These are phyloP conservation scores for Dinochytrium kinnereticum DNA, from an alignment of 371 early-diverging fungal species.

Conservation along the genomic window DNA sequence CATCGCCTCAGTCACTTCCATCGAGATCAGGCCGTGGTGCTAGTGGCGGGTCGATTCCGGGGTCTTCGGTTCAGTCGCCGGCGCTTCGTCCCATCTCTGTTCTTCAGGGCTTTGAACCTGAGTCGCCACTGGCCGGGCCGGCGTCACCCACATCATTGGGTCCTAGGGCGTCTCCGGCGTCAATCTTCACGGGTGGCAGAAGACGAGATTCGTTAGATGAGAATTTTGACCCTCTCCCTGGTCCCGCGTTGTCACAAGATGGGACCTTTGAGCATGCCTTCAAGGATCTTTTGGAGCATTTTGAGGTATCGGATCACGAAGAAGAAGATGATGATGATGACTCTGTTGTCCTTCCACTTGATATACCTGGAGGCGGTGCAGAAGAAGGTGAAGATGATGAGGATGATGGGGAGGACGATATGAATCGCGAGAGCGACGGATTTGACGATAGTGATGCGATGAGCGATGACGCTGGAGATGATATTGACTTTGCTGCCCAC, in stretches of 20 bases:
- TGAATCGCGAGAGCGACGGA: background rate
- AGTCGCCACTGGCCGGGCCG: too few relatives aligned
- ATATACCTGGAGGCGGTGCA: conserved; percentile 7
- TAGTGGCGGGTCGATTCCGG: background rate
- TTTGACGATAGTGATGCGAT: background rate
- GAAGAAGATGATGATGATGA: conserved; percentile 7
- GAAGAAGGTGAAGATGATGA: conserved; percentile 9
- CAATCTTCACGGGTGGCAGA: background rate
- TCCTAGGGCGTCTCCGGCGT: background rate
- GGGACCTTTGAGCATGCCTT: too few relatives aligned
- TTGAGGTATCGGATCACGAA: too few relatives aligned
- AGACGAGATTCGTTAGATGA: background rate
- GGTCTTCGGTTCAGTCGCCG: too few relatives aligned
- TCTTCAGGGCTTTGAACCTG: too few relatives aligned
- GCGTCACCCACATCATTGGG: too few relatives aligned
- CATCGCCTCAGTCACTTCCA: background rate
- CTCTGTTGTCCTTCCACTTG: background rate
- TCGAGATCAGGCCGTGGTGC: background rate
- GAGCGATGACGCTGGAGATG: background rate
- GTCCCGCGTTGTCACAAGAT: background rate
- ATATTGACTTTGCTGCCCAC: background rate
- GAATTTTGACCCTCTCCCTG: conserved; percentile 10
- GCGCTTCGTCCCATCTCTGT: too few relatives aligned
- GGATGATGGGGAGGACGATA: background rate
- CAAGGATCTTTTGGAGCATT: too few relatives aligned